phyloP scores from a whole-genome alignment of 176 grass and related monocot species.

The Oryza officinalis region DNA sequence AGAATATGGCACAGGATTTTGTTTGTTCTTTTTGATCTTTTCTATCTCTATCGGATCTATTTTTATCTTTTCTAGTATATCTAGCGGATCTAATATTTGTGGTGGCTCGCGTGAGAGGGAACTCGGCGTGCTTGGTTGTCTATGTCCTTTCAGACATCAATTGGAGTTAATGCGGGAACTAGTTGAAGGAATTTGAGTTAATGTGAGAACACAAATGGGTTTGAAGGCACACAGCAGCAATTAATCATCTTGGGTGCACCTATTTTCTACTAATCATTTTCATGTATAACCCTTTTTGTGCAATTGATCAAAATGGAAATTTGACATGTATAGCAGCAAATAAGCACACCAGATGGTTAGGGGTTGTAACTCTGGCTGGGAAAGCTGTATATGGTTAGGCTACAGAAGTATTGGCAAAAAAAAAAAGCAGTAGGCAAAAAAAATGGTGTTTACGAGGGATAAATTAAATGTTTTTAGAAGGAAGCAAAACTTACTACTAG shows the following conservation, averaged over 20 bases:
- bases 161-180: not conserved
- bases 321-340: not conserved
- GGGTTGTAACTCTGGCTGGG: not conserved
- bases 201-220: not conserved
- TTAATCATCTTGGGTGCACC: not conserved
- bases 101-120: not conserved
- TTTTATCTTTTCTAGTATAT: not conserved
- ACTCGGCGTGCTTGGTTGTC: not conserved
- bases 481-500: too few relatives aligned
- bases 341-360: not conserved
- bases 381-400: not conserved
- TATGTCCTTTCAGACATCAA: not conserved
- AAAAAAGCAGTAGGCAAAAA: too few relatives aligned
- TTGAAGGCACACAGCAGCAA: not conserved
- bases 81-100: not conserved
- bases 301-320: not conserved
- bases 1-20: not conserved
- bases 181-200: not conserved
- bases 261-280: not conserved
- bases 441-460: too few relatives aligned
- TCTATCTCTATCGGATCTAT: not conserved
- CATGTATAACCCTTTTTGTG: not conserved
- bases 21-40: not conserved
- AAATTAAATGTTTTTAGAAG: too few relatives aligned
- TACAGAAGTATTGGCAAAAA: not conserved